Percentiles rank a stretch among this genome's conserved stretches.
Conservation (phyloP, 768 basidiomycete genomes). For the Cubamyces lactineus region DNA sequence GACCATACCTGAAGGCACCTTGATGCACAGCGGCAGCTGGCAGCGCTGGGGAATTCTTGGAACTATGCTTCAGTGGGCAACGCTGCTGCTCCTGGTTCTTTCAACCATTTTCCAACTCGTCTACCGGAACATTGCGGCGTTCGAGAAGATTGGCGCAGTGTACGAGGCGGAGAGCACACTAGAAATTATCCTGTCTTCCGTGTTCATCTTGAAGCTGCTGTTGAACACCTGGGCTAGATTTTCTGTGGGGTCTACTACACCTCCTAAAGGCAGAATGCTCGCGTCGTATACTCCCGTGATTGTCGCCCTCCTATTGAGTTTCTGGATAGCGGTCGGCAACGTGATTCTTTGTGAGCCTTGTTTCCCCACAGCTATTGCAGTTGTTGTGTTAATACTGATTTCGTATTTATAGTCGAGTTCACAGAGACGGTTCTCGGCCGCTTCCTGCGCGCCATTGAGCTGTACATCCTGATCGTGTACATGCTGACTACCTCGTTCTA, state of each 20-base stretch:
- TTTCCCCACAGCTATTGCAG: neutral
- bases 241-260: conserved; percentile 21
- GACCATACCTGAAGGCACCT: conserved; percentile 25
- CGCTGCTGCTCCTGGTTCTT: conserved; percentile 48
- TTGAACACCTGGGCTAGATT: conserved; percentile 57
- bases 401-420: conserved; percentile 54
- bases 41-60: conserved; percentile 63
- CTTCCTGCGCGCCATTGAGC: conserved; percentile 61
- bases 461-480: conserved; percentile 65
- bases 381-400: neutral
- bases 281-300: conserved; percentile 53
- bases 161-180: conserved; percentile 63
- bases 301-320: conserved; percentile 53
- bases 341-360: conserved; percentile 57
- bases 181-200: conserved; percentile 57
- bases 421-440: conserved; percentile 73
- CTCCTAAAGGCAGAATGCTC: conserved; percentile 47
- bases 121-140: conserved; percentile 54
- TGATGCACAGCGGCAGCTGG: conserved; percentile 65
- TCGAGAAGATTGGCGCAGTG: conserved; percentile 46
- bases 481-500: conserved; percentile 52
- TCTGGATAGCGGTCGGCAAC: conserved; percentile 58
- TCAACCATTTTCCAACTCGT: conserved; percentile 62
- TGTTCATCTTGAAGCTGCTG: conserved; percentile 66
- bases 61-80: conserved; percentile 51